Evolutionary conservation across 108 stramenopile species (phyloP), one percentile per base, ranked within the genome.

Genomic region (Conticribra guillardii): DNA sequence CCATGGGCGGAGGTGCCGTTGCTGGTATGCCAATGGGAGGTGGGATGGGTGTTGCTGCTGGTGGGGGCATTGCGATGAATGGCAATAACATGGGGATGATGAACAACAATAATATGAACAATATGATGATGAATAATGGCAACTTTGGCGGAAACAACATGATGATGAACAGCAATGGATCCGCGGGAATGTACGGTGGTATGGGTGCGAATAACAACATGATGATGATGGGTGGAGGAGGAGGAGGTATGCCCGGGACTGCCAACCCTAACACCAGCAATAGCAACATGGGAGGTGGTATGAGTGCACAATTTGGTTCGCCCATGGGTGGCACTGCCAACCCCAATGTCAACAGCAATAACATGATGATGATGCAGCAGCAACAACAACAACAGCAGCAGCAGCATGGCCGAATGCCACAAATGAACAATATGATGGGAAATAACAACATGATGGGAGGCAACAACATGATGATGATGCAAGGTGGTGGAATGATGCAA

Each of bases 81-180:
- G 52, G 34, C 23, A 60, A 49, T 29, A 65, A 48, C 41, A 56
- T 68, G 71, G 74, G 74, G 79, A 74, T 80, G 79, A 63, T 63
- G 18, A 63, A 69, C 72, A 70, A 67, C 69, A 67, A 49, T 22
- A 22, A 78, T 66, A 70, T 57, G 44, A 67, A 67, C 46, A 76
- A 69, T 41, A 59, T 69, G 47, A 31, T 60, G 21, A 47, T 31
- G 32, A 55, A 32, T 30, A 30, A 51, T 19, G 50, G 8, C 9
- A 4, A 22, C 50, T 51, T 19, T 51, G 50, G 50, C 21, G 21
- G 54, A 8, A 67, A 67, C 17, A 67, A 56, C 54, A 67, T 67
- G 54, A 67, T 67, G 66, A 67, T 67, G 66, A 48, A 53, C 34
- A 0, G 23, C 23, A 67, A 54, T 50, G 29, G 48, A 5, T 7